Evolutionary conservation across 495 filamentous ascomycete species (phyloP).

Genomic region (Hyaloscypha finlandica): DNA sequence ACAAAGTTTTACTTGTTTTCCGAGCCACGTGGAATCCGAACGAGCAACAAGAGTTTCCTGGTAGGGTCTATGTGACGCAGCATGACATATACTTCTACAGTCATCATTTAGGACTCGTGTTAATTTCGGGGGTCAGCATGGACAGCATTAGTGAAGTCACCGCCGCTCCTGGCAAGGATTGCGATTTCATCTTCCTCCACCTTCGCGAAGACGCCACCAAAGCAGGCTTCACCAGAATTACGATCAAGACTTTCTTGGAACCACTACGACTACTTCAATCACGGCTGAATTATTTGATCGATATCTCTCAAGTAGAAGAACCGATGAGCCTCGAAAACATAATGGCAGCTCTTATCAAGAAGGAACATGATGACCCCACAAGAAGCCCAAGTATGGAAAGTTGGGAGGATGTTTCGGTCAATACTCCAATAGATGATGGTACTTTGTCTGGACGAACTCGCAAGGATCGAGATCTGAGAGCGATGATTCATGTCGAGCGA

Average conservation of each 20-base stretch:
- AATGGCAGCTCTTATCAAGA: conserved; percentile 61
- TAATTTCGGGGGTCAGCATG: conserved; percentile 74
- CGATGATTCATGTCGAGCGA: conserved; percentile 64
- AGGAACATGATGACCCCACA: conserved; percentile 50
- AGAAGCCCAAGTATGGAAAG: conserved; percentile 79
- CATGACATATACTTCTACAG: conserved; percentile 94
- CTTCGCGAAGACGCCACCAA: conserved; percentile 59
- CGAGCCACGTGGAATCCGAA: conserved; percentile 65
- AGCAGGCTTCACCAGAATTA: conserved; percentile 68
- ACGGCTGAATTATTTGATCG: conserved; percentile 80
- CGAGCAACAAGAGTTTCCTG: conserved; percentile 79
- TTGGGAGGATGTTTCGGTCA: conserved; percentile 83
- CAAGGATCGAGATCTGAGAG: conserved; percentile 55
- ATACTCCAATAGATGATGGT: conserved; percentile 62
- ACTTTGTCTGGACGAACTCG: conserved; percentile 46
- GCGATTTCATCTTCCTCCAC: conserved; percentile 91
- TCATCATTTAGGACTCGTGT: conserved; percentile 86
- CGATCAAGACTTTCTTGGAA: conserved; percentile 91
- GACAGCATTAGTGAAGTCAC: conserved; percentile 84
- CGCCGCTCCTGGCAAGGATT: conserved; percentile 83
- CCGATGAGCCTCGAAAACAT: conserved; percentile 63
- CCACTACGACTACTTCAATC: conserved; percentile 78
- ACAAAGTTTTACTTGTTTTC: conserved; percentile 75
- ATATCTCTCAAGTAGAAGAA: conserved; percentile 68
- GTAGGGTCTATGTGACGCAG: conserved; percentile 84